Conservation (phyloP, 2,329 filamentous ascomycete genomes). For the Apiospora malaysiana region DNA sequence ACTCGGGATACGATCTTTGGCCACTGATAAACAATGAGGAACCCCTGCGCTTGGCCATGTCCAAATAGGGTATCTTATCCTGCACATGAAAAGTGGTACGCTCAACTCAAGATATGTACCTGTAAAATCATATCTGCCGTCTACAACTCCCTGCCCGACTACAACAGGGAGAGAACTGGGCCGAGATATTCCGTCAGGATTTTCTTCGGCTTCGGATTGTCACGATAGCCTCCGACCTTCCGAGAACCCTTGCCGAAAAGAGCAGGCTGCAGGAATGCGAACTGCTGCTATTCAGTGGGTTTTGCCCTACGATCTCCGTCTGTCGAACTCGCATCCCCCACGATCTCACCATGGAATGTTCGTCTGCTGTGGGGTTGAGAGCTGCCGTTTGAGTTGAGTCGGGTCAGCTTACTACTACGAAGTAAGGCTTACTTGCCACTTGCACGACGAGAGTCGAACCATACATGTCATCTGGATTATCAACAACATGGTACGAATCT, state of each 20-base stretch:
- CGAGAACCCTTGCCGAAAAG: neutral
- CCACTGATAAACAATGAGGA: neutral
- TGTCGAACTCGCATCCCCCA: neutral
- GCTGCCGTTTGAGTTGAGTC: neutral
- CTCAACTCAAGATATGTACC: neutral
- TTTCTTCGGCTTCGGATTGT: neutral
- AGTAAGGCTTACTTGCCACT: neutral
- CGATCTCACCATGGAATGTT: neutral
- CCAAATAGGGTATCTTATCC: neutral
- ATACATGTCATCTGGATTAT: neutral
- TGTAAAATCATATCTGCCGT: neutral
- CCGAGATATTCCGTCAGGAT: constrained; percentile 3
- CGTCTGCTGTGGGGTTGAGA: neutral
- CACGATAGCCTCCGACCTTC: neutral
- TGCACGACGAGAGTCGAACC: neutral
- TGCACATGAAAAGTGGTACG: neutral
- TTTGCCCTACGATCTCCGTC: constrained; percentile 8
- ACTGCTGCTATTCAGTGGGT: neutral
- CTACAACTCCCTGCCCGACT: neutral
- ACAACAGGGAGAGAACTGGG: neutral
- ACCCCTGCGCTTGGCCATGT: neutral
- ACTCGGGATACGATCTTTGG: neutral
- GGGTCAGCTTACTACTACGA: neutral
- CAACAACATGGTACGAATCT: neutral
- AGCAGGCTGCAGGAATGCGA: neutral